Evolutionary conservation across 805 yeast genomes (phyloP).

Genomic region (Yamadazyma philogaea): DNA sequence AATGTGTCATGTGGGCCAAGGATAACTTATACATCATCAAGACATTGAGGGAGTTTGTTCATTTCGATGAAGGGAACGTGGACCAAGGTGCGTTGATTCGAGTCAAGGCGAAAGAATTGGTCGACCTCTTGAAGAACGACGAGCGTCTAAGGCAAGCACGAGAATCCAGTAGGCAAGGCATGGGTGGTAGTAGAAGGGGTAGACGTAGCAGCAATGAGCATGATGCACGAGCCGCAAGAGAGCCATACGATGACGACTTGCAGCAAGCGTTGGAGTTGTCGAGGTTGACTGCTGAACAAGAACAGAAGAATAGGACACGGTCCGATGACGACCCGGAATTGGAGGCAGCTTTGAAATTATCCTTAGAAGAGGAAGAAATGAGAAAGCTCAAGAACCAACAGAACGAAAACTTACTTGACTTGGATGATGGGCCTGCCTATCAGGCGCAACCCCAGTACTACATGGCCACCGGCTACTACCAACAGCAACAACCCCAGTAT

Average conservation of each 20-base stretch:
- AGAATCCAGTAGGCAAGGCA: conserved; percentile 31
- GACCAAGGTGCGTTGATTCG: conserved; percentile 88
- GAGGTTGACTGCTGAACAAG: conserved; percentile 78
- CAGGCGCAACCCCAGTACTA: conserved; percentile 15
- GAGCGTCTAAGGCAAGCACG: conserved; percentile 77
- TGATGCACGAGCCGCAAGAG: background rate
- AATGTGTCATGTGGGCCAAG: conserved; percentile 87
- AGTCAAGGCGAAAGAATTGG: conserved; percentile 85
- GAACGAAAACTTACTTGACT: conserved; percentile 50
- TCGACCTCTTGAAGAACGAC: conserved; percentile 74
- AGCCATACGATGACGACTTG: conserved; percentile 69
- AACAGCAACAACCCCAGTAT: conserved; percentile 16
- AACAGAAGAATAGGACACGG: conserved; percentile 50
- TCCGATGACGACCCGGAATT: conserved; percentile 55
- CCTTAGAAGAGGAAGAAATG: conserved; percentile 74
- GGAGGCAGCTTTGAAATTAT: conserved; percentile 64
- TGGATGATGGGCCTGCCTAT: conserved; percentile 39
- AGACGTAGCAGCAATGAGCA: conserved; percentile 10
- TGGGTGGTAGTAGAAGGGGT: conserved; percentile 19
- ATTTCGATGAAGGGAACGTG: conserved; percentile 66
- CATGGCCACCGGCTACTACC: conserved; percentile 53
- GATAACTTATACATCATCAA: conserved; percentile 85
- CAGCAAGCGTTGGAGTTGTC: conserved; percentile 80
- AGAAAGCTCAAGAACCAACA: conserved; percentile 46
- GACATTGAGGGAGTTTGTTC: conserved; percentile 86